Conservation (phyloP, 345 rosid species). For the Eucalyptus marginata region DNA sequence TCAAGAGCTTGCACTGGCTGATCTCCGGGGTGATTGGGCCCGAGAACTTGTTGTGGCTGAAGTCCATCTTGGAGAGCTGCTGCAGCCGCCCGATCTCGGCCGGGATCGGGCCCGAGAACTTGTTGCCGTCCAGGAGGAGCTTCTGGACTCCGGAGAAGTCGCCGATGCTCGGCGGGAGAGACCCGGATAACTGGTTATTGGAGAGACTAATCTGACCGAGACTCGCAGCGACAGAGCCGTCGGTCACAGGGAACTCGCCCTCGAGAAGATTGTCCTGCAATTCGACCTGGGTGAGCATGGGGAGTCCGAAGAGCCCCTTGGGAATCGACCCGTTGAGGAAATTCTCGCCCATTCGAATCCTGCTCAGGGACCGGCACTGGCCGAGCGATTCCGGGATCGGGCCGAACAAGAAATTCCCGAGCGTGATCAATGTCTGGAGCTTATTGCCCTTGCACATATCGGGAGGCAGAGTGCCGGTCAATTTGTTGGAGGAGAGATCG, state of each 20-base stretch:
- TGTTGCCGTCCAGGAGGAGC: conserved; percentile 37
- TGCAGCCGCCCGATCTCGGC: conserved; percentile 30
- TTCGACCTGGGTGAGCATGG: conserved; percentile 33
- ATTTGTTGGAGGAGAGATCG: conserved; percentile 35
- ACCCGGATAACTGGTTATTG: conserved; percentile 27
- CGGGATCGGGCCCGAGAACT: conserved; percentile 28
- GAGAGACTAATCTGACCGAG: conserved; percentile 40
- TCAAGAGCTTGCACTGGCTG: conserved; percentile 40
- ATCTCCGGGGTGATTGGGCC: conserved; percentile 29
- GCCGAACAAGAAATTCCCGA: conserved; percentile 33
- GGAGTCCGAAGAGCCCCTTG: conserved; percentile 28
- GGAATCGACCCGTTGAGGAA: conserved; percentile 39
- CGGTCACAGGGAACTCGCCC: conserved; percentile 26
- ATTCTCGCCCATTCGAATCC: conserved; percentile 45
- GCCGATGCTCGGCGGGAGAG: conserved; percentile 26
- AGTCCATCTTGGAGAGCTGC: conserved; percentile 45
- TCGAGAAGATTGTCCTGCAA: conserved; percentile 25
- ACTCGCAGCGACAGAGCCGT: conserved; percentile 4
- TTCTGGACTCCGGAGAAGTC: conserved; percentile 42
- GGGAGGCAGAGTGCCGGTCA: conserved; percentile 29
- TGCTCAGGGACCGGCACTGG: conserved; percentile 17
- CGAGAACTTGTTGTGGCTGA: conserved; percentile 33
- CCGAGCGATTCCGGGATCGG: conserved; percentile 34
- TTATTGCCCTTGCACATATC: conserved; percentile 26
- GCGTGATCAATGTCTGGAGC: conserved; percentile 24